Percentiles rank a stretch among this genome's conserved stretches.
Evolutionary conservation across 2,329 filamentous ascomycete genomes (phyloP).

Genomic region (Cladophialophora chaetospira): DNA sequence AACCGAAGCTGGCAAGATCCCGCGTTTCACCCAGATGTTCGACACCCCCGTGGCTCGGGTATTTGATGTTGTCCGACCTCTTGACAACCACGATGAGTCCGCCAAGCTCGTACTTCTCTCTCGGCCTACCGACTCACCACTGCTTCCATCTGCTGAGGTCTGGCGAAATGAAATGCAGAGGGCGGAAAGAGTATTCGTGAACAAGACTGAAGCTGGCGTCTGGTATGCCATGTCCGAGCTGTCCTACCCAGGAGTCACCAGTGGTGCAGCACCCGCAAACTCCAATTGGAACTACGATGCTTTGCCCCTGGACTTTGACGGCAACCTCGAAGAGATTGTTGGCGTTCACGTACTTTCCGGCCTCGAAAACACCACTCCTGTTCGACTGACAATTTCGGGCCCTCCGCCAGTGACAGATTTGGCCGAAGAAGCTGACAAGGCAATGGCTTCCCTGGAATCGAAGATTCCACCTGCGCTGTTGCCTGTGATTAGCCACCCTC

Average conservation of each 20-base stretch:
- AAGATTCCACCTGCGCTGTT: conserved; percentile 22
- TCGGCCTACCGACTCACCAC: conserved; percentile 70
- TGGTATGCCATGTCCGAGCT: conserved; percentile 93
- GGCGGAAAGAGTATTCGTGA: conserved; percentile 74
- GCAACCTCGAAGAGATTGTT: conserved; percentile 50
- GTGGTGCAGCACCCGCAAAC: conserved; percentile 60
- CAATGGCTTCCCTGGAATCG: conserved; percentile 22
- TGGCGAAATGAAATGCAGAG: conserved; percentile 47
- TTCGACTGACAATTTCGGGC: conserved; percentile 31
- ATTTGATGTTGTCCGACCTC: conserved; percentile 81
- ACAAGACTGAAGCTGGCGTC: conserved; percentile 79
- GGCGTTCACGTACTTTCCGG: conserved; percentile 70
- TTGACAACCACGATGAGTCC: conserved; percentile 61
- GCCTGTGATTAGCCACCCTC: conserved; percentile 21
- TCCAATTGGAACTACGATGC: conserved; percentile 29
- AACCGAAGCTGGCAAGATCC: conserved; percentile 46
- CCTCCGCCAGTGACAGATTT: conserved; percentile 24
- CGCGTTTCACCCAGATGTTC: conserved; percentile 67
- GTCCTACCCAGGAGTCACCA: conserved; percentile 81
- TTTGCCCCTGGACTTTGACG: conserved; percentile 26
- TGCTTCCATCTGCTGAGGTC: conserved; percentile 29
- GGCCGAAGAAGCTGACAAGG: conserved; percentile 24
- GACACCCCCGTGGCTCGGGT: conserved; percentile 79
- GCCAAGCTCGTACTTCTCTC: conserved; percentile 81
- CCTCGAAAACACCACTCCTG: conserved; percentile 55